Evolutionary conservation across 108 stramenopile species (phyloP).

Genomic region (Fragilariopsis cylindrus): DNA sequence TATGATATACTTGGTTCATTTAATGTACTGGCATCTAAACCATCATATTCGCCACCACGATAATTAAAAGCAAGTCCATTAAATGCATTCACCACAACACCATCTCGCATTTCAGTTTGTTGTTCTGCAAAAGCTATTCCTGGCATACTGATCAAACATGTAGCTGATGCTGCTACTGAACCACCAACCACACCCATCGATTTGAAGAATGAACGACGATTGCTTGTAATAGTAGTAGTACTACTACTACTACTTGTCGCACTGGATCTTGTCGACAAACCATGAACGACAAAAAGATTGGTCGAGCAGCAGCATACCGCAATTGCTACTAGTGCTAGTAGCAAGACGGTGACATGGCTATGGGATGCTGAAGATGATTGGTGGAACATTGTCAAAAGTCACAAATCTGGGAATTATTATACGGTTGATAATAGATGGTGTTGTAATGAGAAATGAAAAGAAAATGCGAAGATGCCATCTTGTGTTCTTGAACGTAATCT

Average conservation of each 20-base stretch:
- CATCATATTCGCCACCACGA: slow-evolving; percentile 58
- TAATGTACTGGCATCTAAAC: slow-evolving; percentile 50
- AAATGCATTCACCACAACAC: slow-evolving; percentile 57
- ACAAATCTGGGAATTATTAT: no score
- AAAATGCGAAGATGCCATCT: no score
- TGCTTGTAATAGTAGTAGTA: background rate
- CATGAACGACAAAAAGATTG: no score
- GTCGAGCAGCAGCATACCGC: no score
- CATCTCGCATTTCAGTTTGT: slow-evolving; percentile 33
- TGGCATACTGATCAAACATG: background rate
- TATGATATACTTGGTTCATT: slow-evolving; percentile 75
- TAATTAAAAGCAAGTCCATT: slow-evolving; percentile 80
- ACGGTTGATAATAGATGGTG: no score
- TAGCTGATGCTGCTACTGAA: background rate
- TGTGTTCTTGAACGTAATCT: background rate
- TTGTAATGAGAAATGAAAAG: no score
- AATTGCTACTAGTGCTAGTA: no score
- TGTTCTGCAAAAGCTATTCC: slow-evolving; percentile 24
- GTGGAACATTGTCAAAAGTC: no score
- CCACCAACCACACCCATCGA: background rate
- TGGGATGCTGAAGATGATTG: no score
- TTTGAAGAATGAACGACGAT: background rate
- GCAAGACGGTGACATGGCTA: no score
- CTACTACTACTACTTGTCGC: no score
- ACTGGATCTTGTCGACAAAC: no score